phyloP scores from a whole-genome alignment of 2,329 filamentous ascomycete species.

The Aspergillus versicolor region DNA sequence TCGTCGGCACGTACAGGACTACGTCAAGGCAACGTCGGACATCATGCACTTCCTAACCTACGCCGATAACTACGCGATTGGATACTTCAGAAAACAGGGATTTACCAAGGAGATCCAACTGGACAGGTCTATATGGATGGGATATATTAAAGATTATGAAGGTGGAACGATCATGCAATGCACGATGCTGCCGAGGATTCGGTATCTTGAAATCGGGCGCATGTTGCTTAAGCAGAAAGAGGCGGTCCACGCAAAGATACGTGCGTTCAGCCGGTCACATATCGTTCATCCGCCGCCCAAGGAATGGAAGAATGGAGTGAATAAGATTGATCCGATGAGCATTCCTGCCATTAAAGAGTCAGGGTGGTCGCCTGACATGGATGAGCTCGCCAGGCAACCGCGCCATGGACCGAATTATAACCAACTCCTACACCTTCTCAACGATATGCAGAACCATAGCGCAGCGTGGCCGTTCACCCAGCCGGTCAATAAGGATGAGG shows the following conservation, averaged over 20 bases:
- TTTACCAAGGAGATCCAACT: conserved; percentile 98
- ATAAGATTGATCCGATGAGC: conserved; percentile 76
- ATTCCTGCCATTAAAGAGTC: conserved; percentile 88
- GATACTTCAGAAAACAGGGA: conserved; percentile 98
- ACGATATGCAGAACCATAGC: conserved; percentile 91
- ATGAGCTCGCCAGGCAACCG: conserved; percentile 89
- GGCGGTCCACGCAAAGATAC: conserved; percentile 89
- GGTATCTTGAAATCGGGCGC: conserved; percentile 87
- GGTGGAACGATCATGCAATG: conserved; percentile 99
- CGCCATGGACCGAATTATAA: conserved; percentile 97
- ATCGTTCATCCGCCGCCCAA: conserved; percentile 81
- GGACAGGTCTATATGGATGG: conserved; percentile 91
- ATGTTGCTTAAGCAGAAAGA: conserved; percentile 99
- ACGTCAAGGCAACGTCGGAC: conserved; percentile 92
- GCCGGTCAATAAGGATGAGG: conserved; percentile 92
- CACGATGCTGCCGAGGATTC: conserved; percentile 90
- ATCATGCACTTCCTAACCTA: conserved; percentile 99
- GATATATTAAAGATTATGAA: conserved; percentile 99
- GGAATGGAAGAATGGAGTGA: conserved; percentile 76
- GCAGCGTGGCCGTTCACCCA: conserved; percentile 93
- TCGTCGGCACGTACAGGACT: conserved; percentile 55
- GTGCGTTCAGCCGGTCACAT: conserved; percentile 85
- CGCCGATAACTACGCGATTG: conserved; percentile 97
- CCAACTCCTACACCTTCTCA: conserved; percentile 85
- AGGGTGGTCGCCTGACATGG: conserved; percentile 97